These are phyloP conservation scores for Rhamnella rubrinervis DNA, from an alignment of 331 rosid species.

Conservation along the genomic window DNA sequence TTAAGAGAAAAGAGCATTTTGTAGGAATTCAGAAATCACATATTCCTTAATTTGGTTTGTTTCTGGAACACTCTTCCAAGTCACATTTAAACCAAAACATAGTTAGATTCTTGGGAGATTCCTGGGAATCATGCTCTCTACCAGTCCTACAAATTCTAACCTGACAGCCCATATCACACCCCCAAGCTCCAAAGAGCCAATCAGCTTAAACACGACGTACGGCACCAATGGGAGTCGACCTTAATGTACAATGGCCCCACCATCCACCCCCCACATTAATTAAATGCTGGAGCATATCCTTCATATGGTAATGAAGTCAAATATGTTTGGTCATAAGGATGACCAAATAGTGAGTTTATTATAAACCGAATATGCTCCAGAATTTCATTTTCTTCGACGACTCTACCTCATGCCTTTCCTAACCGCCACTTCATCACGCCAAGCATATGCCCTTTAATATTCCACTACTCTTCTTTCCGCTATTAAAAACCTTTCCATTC, in stretches of 20 bases:
- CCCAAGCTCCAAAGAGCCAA: neutral
- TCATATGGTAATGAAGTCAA: neutral
- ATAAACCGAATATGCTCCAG: conserved; percentile 63
- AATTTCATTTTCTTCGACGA: conserved; percentile 46
- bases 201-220: neutral
- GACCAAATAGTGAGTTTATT: conserved; percentile 16
- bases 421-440: conserved; percentile 64
- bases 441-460: conserved; percentile 88
- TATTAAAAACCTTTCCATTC: conserved; percentile 23
- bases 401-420: conserved; percentile 40
- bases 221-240: conserved; percentile 1
- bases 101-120: conserved; percentile 38
- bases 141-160: neutral
- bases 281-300: neutral
- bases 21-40: neutral
- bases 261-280: neutral
- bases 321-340: conserved; percentile 14
- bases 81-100: neutral
- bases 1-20: too few species aligned
- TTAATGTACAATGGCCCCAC: neutral
- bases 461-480: conserved; percentile 39
- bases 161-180: neutral
- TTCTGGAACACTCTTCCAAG: too few species aligned
- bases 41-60: conserved; percentile 30
- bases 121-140: conserved; percentile 44